Evolutionary conservation across 2,329 filamentous ascomycete species (phyloP).

Genomic region (Xylariaceae sp.): DNA sequence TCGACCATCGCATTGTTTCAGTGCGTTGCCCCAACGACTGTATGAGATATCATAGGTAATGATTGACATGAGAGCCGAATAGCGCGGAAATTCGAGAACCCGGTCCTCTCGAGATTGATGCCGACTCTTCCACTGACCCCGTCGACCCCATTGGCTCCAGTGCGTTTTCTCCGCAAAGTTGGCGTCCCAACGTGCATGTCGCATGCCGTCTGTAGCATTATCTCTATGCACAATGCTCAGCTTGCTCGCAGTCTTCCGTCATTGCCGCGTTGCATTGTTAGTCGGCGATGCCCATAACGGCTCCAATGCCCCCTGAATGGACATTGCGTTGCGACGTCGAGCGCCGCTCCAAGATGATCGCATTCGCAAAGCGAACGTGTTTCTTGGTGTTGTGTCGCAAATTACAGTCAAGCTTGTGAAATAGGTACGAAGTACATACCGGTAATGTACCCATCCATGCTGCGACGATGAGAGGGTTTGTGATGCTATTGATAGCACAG

Average conservation of each 20-base stretch:
- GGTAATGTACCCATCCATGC: no score
- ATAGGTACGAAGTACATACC: no score
- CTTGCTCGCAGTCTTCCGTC: neutral
- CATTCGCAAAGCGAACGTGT: neutral
- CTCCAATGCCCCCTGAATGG: neutral
- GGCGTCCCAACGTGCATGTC: neutral
- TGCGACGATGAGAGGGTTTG: neutral
- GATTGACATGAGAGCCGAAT: slow-evolving; percentile 14
- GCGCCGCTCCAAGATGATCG: neutral
- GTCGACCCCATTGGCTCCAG: neutral
- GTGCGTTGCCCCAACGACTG: neutral
- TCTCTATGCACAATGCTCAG: neutral
- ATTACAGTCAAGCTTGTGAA: no score
- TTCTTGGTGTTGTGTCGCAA: neutral
- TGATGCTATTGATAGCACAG: slow-evolving; percentile 21
- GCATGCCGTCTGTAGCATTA: neutral
- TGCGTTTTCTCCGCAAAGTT: neutral
- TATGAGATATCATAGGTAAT: slow-evolving; percentile 7
- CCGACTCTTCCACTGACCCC: neutral
- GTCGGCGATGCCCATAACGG: neutral
- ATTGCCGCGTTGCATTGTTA: neutral
- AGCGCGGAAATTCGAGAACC: slow-evolving; percentile 8
- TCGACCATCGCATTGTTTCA: slow-evolving; percentile 14
- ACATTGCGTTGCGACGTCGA: neutral
- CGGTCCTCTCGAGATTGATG: slow-evolving; percentile 7